These are phyloP conservation scores for Polytolypa hystricis DNA, from an alignment of 2,329 filamentous ascomycete species.

Conservation along the genomic window DNA sequence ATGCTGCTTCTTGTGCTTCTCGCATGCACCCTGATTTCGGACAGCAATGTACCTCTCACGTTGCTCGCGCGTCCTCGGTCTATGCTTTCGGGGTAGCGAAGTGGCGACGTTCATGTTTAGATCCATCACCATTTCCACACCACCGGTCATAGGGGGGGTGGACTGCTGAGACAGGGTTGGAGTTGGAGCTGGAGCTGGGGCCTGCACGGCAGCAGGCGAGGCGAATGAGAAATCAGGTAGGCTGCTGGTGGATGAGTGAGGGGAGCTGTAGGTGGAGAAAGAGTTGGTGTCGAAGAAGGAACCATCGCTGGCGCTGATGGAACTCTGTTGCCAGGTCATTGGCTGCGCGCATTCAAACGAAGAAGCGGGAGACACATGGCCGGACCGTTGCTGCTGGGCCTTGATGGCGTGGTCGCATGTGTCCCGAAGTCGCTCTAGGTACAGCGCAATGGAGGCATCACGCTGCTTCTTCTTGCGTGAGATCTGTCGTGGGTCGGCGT, in stretches of 20 bases:
- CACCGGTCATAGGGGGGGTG: slow-evolving; percentile 13
- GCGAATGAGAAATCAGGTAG: slow-evolving; percentile 7
- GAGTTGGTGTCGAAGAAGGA: slow-evolving; percentile 11
- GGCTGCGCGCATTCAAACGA: slow-evolving; percentile 1
- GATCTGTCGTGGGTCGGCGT: slow-evolving; percentile 22
- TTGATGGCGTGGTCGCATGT: slow-evolving; percentile 13
- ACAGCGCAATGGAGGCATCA: slow-evolving; percentile 31
- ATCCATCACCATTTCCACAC: slow-evolving; percentile 30
- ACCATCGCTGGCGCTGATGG: slow-evolving; percentile 3
- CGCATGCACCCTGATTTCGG: slow-evolving; percentile 32
- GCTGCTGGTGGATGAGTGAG: slow-evolving; percentile 15
- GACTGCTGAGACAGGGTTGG: slow-evolving; percentile 1
- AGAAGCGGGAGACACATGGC: slow-evolving; percentile 2
- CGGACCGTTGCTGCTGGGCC: not conserved
- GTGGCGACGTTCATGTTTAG: slow-evolving; percentile 33
- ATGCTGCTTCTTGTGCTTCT: slow-evolving; percentile 34
- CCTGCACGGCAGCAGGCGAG: not conserved
- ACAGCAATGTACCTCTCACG: slow-evolving; percentile 34
- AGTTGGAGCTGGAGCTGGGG: slow-evolving; percentile 7
- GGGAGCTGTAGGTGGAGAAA: slow-evolving; percentile 18
- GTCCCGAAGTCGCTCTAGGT: slow-evolving; percentile 28
- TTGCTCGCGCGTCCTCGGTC: slow-evolving; percentile 30
- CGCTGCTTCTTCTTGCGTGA: slow-evolving; percentile 31
- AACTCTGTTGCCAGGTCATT: slow-evolving; percentile 8
- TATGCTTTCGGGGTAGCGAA: slow-evolving; percentile 32